These are phyloP conservation scores for Cercospora sesami DNA, from an alignment of 2,329 filamentous ascomycete genomes.

Conservation along the genomic window DNA sequence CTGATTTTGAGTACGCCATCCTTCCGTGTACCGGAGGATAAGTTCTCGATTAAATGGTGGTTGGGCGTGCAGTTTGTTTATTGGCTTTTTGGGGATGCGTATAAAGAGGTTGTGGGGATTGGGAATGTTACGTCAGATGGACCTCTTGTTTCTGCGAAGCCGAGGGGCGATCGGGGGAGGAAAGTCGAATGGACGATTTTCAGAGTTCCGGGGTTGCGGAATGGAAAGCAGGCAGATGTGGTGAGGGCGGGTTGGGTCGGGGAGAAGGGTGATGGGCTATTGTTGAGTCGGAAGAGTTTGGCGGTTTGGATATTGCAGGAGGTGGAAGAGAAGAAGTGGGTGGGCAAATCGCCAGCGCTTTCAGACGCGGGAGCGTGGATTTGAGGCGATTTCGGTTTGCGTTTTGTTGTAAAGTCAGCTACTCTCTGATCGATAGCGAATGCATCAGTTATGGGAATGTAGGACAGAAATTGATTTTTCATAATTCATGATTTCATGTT, in stretches of 20 bases:
- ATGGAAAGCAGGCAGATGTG: conserved; percentile 18
- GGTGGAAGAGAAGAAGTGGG: conserved; percentile 27
- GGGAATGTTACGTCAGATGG: conserved; percentile 17
- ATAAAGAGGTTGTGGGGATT: conserved; percentile 25
- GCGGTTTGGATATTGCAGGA: conserved; percentile 31
- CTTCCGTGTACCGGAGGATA: conserved; percentile 18
- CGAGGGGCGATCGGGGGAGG: neutral
- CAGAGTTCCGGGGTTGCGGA: conserved; percentile 26
- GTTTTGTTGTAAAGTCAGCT: neutral
- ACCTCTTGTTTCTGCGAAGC: neutral
- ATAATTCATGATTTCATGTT: neutral
- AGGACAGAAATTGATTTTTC: too few species aligned
- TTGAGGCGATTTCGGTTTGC: conserved; percentile 9
- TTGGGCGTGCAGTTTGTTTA: conserved; percentile 17
- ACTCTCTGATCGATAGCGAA: neutral
- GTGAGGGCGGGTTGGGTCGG: conserved; percentile 24
- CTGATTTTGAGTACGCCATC: conserved; percentile 24
- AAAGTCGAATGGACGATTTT: conserved; percentile 28
- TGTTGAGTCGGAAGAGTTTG: conserved; percentile 27
- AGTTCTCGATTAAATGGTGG: conserved; percentile 18
- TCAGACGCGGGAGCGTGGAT: conserved; percentile 27
- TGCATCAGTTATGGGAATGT: neutral
- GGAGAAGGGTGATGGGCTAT: conserved; percentile 20
- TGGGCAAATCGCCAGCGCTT: conserved; percentile 25
- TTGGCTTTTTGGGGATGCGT: conserved; percentile 19